Percentiles rank a stretch among this genome's conserved stretches.
phyloP scores from a whole-genome alignment of 768 basidiomycete species.

The Pisolithus tinctorius region DNA sequence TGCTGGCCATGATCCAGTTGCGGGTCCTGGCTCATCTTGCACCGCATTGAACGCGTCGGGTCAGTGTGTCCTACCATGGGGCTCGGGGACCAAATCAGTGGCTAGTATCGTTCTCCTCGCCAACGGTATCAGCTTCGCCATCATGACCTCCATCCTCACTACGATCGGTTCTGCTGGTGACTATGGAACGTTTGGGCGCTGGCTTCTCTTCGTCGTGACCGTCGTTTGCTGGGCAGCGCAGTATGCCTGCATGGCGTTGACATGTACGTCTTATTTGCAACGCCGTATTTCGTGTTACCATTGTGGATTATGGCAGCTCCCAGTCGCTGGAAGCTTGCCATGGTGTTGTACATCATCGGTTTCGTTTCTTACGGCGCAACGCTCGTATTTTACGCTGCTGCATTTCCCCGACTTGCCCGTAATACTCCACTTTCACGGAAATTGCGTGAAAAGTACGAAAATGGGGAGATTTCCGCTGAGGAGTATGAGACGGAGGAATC shows the following conservation, averaged over 20 bases:
- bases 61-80: constrained; percentile 76
- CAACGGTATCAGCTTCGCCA: constrained; percentile 69
- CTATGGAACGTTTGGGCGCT: constrained; percentile 55
- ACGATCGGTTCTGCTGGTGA: constrained; percentile 49
- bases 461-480: constrained; percentile 50
- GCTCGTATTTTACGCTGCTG: constrained; percentile 71
- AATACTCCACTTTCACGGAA: constrained; percentile 61
- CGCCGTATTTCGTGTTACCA: neutral
- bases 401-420: constrained; percentile 75
- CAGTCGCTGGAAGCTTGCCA: constrained; percentile 64
- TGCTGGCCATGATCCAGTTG: constrained; percentile 69
- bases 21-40: constrained; percentile 69
- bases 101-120: constrained; percentile 72
- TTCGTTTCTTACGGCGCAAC: constrained; percentile 78
- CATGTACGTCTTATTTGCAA: constrained; percentile 36
- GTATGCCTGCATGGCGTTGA: constrained; percentile 69
- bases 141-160: constrained; percentile 79
- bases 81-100: constrained; percentile 62
- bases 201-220: constrained; percentile 68
- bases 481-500: constrained; percentile 72
- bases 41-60: constrained; percentile 50
- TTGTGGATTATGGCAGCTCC: constrained; percentile 37
- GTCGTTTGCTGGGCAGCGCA: constrained; percentile 76
- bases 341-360: constrained; percentile 74
- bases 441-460: constrained; percentile 49